phyloP scores from a whole-genome alignment of 257 asterid genomes.

The Ilex asprella region DNA sequence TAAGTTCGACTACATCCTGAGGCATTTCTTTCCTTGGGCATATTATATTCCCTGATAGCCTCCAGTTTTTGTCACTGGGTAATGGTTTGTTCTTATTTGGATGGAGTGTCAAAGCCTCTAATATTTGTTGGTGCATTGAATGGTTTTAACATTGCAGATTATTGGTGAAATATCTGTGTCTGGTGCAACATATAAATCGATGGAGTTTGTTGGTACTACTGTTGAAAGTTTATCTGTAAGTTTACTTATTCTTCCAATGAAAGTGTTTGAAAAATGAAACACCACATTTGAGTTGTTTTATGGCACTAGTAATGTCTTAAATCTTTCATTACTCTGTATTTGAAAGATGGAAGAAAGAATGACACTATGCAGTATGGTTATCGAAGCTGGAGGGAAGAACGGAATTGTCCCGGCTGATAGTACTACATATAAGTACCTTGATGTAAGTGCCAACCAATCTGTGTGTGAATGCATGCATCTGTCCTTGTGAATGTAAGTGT shows the following conservation, averaged over 20 bases:
- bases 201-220: slow-evolving; percentile 91
- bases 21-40: neutral
- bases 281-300: neutral
- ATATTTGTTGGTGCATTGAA: neutral
- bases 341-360: slow-evolving; percentile 96
- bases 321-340: neutral
- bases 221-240: slow-evolving; percentile 87
- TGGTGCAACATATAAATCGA: slow-evolving; percentile 96
- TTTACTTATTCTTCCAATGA: slow-evolving; percentile 4
- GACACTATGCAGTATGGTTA: slow-evolving; percentile 98
- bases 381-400: slow-evolving; percentile 97
- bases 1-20: slow-evolving; percentile 25
- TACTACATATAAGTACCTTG: slow-evolving; percentile 81
- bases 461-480: no score
- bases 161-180: slow-evolving; percentile 97
- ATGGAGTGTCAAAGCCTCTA: neutral
- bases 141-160: slow-evolving; percentile 38
- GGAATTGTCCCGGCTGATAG: slow-evolving; percentile 89
- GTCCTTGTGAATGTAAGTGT: no score
- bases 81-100: neutral
- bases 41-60: neutral
- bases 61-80: slow-evolving; percentile 12
- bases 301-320: no score
- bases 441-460: slow-evolving; percentile 38
- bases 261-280: neutral